phyloP scores from a whole-genome alignment of 148 eudicot genomes.

The Suaeda aralocaspica region DNA sequence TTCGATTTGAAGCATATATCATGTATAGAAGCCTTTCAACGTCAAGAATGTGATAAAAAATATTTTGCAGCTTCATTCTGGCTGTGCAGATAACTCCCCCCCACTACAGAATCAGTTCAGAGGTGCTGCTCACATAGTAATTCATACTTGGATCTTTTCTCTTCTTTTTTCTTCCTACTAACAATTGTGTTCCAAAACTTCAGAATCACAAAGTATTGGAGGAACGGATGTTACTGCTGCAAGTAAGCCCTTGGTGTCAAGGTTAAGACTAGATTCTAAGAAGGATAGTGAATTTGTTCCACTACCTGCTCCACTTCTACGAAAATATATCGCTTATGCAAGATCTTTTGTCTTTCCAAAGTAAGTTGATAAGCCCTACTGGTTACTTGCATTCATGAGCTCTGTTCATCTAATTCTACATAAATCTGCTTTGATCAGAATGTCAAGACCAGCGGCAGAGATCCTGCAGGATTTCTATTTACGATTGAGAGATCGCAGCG shows the following conservation, averaged over 20 bases:
- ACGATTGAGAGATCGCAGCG: conserved; percentile 72
- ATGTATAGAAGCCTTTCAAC: not conserved
- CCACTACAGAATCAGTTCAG: conserved; percentile 53
- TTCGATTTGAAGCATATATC: no score
- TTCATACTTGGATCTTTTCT: not conserved
- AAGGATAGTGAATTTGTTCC: conserved; percentile 77
- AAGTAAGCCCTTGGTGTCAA: conserved; percentile 55
- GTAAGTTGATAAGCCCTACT: conserved; percentile 30
- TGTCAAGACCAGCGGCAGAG: conserved; percentile 89
- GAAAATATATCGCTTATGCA: conserved; percentile 92
- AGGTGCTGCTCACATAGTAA: conserved; percentile 38
- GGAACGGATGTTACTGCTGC: conserved; percentile 33
- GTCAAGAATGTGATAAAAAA: not conserved
- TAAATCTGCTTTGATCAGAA: conserved; percentile 40
- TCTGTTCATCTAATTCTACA: not conserved
- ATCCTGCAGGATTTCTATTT: conserved; percentile 88
- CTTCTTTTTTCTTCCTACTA: not conserved
- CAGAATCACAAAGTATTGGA: conserved; percentile 45
- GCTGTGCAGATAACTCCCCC: conserved; percentile 58
- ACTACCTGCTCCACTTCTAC: conserved; percentile 76
- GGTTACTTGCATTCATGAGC: not conserved
- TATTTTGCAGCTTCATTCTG: conserved; percentile 79
- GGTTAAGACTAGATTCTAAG: conserved; percentile 70
- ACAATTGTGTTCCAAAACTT: conserved; percentile 17
- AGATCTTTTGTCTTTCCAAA: conserved; percentile 74